These are phyloP conservation scores for Paraurostyla sp. DNA, from an alignment of 73 alveolate genomes.

Conservation along the genomic window DNA sequence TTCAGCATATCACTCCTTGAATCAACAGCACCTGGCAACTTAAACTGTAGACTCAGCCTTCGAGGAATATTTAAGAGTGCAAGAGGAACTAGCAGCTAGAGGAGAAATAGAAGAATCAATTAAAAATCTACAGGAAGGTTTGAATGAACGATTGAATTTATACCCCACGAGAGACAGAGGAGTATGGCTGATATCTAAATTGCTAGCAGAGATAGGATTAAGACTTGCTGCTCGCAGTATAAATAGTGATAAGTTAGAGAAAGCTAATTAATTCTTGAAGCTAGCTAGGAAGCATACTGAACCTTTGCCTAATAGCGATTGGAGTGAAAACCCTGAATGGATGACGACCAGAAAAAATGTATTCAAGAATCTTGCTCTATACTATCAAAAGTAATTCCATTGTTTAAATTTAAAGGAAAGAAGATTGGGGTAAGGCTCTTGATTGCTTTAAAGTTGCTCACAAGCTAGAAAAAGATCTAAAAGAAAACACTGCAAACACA, in stretches of 20 bases:
- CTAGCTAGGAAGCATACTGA: conserved; percentile 68
- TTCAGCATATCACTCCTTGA: conserved; percentile 12
- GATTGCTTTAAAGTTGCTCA: conserved; percentile 62
- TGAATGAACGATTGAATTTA: conserved; percentile 16
- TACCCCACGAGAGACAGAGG: conserved; percentile 42
- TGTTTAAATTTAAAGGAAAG: conserved; percentile 1
- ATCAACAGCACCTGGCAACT: background rate
- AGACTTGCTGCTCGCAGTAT: conserved; percentile 54
- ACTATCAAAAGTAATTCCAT: conserved; percentile 39
- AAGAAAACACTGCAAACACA: conserved; percentile 53
- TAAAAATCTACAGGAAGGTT: background rate
- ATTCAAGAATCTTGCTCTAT: conserved; percentile 66
- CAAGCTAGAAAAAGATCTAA: conserved; percentile 50
- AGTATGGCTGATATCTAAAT: conserved; percentile 57
- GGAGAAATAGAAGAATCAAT: conserved; percentile 33
- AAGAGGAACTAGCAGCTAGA: conserved; percentile 26
- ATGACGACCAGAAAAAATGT: conserved; percentile 55
- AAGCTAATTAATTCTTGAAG: conserved; percentile 53
- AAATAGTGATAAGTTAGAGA: conserved; percentile 34
- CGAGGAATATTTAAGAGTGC: conserved; percentile 9
- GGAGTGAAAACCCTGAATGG: conserved; percentile 71
- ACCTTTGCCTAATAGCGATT: conserved; percentile 66
- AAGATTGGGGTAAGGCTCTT: conserved; percentile 71
- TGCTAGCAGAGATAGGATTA: conserved; percentile 58
- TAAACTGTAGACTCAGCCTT: conserved; percentile 45